Base-by-base conservation (phyloP, 2,329 filamentous ascomycete genomes). In the Aureobasidium subglaciale region DNA sequence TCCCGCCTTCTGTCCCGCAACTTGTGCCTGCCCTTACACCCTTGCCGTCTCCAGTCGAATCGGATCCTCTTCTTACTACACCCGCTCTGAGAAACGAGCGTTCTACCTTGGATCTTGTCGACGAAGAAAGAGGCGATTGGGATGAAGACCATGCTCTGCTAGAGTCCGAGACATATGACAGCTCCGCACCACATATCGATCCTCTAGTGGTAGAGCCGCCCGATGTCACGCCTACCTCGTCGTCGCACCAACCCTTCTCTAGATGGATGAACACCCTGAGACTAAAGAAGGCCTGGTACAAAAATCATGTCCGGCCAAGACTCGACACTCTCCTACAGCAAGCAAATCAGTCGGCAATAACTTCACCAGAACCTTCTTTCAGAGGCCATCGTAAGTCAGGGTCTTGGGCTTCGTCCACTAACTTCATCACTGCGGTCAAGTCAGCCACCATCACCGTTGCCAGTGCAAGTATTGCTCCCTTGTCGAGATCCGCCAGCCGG, bases 391-490 rank as follows among this genome's bases (percentile, higher is more conserved):
- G 67, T 56, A 71, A 72, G 49, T 73, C 69, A 38, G 70, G 62
- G 7, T 87, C 86, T 2, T 88, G 88, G 11, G 79, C 80, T 1
- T 89, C 87, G 6, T 95, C 90, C 0, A 83, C 88, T 58, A 86
- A 81, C 2, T 90, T 91, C 65, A 82, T 96, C 35, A 83, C 85
- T n/a, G 86, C 83, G 15, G 80, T 95, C 62, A 90, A 86, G 67
- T 93, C 89, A 59, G 87, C 88, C 52, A 91, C 86, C 58, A 78
- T 89, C 58, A 95, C 90, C 58, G 75, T 91, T 58, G 80, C 84
- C 45, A 89, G 85, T 63, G 78, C 82, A 61, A 95, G 88, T 69
- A 76, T 86, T 58, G 75, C 82, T 43, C 80, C 82, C 29, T 79
- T 81, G 53, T 86, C 85, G 10, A 78, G 78, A 58, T 75, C 70